Conservation (phyloP, 1,284 basidiomycete genomes). For the Fomitiporia mediterranea region DNA sequence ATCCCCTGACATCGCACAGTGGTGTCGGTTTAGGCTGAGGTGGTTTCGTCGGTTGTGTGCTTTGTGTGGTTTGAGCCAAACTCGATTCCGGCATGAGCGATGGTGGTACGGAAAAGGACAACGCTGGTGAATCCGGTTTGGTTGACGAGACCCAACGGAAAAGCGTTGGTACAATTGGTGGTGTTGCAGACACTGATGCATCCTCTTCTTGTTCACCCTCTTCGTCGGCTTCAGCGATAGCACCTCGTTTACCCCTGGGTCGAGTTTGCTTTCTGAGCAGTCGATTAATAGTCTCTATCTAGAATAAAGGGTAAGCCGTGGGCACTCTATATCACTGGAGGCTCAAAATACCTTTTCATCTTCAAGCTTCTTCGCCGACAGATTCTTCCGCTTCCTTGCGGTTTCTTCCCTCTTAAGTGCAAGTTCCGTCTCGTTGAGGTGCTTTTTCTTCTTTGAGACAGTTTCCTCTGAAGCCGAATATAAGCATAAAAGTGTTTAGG, state of each 20-base stretch:
- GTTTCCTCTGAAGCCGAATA: constrained; percentile 33
- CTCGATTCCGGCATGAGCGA: constrained; percentile 31
- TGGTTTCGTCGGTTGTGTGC: constrained; percentile 5
- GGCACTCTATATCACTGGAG: background rate
- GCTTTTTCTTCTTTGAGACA: constrained; percentile 65
- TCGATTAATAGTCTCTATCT: constrained; percentile 87
- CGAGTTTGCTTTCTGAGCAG: constrained; percentile 84
- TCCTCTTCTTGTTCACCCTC: constrained; percentile 29
- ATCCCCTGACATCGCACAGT: constrained; percentile 46
- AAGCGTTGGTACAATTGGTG: constrained; percentile 39
- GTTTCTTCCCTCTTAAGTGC: constrained; percentile 81
- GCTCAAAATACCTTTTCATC: constrained; percentile 74
- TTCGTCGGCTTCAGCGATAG: constrained; percentile 36
- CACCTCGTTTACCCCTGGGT: constrained; percentile 59
- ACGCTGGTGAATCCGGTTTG: constrained; percentile 25
- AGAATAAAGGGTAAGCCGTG: constrained; percentile 10
- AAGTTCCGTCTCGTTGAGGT: constrained; percentile 78
- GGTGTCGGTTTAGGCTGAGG: constrained; percentile 26
- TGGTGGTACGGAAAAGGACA: constrained; percentile 53
- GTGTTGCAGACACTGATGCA: constrained; percentile 23
- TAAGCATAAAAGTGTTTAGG: constrained; percentile 7
- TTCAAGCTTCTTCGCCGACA: constrained; percentile 86
- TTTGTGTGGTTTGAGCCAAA: constrained; percentile 25
- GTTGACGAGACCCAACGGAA: constrained; percentile 58
- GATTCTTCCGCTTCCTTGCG: constrained; percentile 78